Evolutionary conservation across 352 stramenopile genomes (phyloP), one percentile per base, ranked within the genome.

Genomic region (Plasmopara viticola): DNA sequence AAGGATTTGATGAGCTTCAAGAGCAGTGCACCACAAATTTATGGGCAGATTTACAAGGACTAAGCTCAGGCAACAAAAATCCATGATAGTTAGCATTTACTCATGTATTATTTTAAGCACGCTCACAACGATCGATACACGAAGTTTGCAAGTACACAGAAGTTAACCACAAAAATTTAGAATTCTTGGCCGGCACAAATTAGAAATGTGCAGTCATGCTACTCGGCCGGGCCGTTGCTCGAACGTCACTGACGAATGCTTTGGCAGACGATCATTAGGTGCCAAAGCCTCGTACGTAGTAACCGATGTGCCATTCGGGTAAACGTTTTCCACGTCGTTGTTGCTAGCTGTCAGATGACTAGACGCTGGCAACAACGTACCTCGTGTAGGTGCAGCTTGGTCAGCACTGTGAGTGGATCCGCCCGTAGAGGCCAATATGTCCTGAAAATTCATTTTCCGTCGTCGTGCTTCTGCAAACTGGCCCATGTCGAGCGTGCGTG

Each of bases 391-490:
- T 29, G 38, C 50, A 39, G 50, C 46, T 53, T 50, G 47, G 12
- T 25, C 48, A 9, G 46, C 49, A 50, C 38, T 51, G 49, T 37
- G 45, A 13, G 39, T 48, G 4, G 48, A 41, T n/a, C 44, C 58
- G 6, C 59, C 54, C 17, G 68, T 72, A 20, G 79, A 90, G 47
- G 79, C 81, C 45, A 94, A 53, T 53, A 94, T 89, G 53, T 94
- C 84, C 52, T 92, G 81, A 31, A 94, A 94, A 44, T 86, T 94
- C 84, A 94, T 94, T 44, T 89, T 89, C 51, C 78, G 70, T 15
- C 84, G 74, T 10, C 84, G 68, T 25, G 81, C 78, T 30, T 91
- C 78, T 0, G 81, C 62, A 46, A 94, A 94, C 44, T 78, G 71
- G 9, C 80, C 82, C 77, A 94, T 90, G 48, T 94, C 84, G 17